A percentile compares a stretch with the other conserved stretches of the same genome.
Conservation (phyloP, 2,329 filamentous ascomycete genomes). For the Arthroderma sp. region DNA sequence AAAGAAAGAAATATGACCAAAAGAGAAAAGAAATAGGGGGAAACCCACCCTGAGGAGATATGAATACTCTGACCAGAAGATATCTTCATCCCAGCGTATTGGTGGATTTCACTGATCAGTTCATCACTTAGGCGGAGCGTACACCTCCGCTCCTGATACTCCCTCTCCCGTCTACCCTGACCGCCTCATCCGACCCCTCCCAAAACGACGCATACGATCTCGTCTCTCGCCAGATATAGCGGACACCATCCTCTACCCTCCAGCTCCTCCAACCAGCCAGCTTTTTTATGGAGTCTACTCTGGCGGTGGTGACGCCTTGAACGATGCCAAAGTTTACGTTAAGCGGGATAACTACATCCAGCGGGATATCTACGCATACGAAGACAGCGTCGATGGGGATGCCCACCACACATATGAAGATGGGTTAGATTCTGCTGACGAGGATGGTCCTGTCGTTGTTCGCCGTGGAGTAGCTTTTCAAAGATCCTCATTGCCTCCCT, state of each 20-base stretch:
- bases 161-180: conserved; percentile 72
- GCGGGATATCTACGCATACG: conserved; percentile 29
- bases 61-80: no score
- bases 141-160: conserved; percentile 49
- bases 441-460: conserved; percentile 35
- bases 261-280: conserved; percentile 55
- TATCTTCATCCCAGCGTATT: no score
- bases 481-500: conserved; percentile 24
- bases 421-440: conserved; percentile 49
- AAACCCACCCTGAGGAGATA: no score
- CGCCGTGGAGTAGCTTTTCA: conserved; percentile 30
- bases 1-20: no score
- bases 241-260: conserved; percentile 68
- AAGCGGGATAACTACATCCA: conserved; percentile 30
- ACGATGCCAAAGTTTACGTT: conserved; percentile 33
- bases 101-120: no score
- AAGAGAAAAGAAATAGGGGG: no score
- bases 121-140: conserved; percentile 30
- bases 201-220: conserved; percentile 76
- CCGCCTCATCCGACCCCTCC: conserved; percentile 82
- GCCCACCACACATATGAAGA: conserved; percentile 39
- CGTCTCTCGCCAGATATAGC: conserved; percentile 75
- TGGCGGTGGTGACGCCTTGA: conserved; percentile 42
- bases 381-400: conserved; percentile 23
- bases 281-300: conserved; percentile 60